These are phyloP conservation scores for Aureobasidium sp. DNA, from an alignment of 2,329 filamentous ascomycete species.

Conservation along the genomic window DNA sequence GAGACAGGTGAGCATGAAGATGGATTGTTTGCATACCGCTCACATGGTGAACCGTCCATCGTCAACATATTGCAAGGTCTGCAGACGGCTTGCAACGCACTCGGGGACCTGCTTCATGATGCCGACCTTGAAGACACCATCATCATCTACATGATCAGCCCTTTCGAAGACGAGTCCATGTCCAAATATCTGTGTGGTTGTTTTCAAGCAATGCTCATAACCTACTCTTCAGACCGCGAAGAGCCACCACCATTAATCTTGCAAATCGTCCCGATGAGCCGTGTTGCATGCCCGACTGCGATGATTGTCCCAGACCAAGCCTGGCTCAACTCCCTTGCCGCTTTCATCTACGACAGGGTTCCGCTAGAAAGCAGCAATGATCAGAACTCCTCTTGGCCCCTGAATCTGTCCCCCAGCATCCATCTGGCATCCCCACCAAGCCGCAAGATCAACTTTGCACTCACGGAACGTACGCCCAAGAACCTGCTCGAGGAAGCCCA, in stretches of 20 bases:
- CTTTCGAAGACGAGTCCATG: constrained; percentile 51
- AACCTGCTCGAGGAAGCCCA: constrained; percentile 71
- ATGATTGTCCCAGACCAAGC: constrained; percentile 54
- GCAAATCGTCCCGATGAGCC: constrained; percentile 62
- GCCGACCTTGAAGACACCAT: constrained; percentile 41
- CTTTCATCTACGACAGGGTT: constrained; percentile 73
- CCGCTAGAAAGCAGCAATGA: constrained; percentile 28
- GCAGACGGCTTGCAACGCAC: constrained; percentile 5
- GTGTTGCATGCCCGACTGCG: constrained; percentile 55
- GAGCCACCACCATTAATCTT: constrained; percentile 55
- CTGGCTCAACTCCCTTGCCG: constrained; percentile 55
- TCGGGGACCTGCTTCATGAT: background rate
- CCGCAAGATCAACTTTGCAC: constrained; percentile 66
- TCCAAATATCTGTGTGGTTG: constrained; percentile 61
- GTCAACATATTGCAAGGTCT: background rate
- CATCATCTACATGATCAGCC: constrained; percentile 70
- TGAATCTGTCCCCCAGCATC: constrained; percentile 58
- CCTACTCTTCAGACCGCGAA: constrained; percentile 37
- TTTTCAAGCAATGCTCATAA: constrained; percentile 64
- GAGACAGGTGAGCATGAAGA: constrained; percentile 20
- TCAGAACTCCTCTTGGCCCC: constrained; percentile 30
- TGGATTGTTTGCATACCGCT: constrained; percentile 2
- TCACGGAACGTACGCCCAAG: constrained; percentile 57
- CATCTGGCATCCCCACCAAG: constrained; percentile 63
- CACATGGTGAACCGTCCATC: background rate